A percentile compares a stretch with the other conserved stretches of the same genome.
Conservation (phyloP, 1,284 basidiomycete species). For the Vanrija pseudolonga region DNA sequence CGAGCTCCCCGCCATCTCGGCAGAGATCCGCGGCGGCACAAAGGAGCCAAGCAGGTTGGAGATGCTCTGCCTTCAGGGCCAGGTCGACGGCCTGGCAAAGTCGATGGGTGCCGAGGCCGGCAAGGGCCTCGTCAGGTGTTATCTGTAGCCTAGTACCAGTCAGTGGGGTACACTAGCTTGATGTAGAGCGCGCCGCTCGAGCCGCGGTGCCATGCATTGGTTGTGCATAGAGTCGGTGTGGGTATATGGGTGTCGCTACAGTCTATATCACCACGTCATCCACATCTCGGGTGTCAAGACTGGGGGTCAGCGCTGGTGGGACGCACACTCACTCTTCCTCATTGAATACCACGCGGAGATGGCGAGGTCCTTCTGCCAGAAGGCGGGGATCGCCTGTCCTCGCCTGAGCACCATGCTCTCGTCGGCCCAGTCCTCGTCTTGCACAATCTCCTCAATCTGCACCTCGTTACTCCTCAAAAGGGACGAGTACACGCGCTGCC, state of each 20-base stretch:
- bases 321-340: constrained; percentile 24
- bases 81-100: constrained; percentile 78
- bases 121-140: constrained; percentile 48
- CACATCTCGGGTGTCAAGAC: constrained; percentile 38
- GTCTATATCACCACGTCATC: constrained; percentile 22
- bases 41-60: constrained; percentile 86
- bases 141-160: constrained; percentile 27
- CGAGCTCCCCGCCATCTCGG: constrained; percentile 81
- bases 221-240: no score
- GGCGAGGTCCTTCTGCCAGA: constrained; percentile 6
- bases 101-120: constrained; percentile 69
- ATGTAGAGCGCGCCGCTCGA: no score
- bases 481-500: constrained; percentile 33
- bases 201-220: no score
- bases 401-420: constrained; percentile 1
- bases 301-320: constrained; percentile 5
- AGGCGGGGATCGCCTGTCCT: constrained; percentile 11
- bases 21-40: constrained; percentile 78
- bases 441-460: constrained; percentile 23
- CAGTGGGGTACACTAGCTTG: not conserved
- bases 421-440: not conserved
- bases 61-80: constrained; percentile 78
- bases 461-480: constrained; percentile 22
- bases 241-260: no score
- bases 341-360: constrained; percentile 33